Percentiles rank a stretch among this genome's conserved stretches.
Conservation (phyloP, 106 monocot species). For the Dioscorea alata region DNA sequence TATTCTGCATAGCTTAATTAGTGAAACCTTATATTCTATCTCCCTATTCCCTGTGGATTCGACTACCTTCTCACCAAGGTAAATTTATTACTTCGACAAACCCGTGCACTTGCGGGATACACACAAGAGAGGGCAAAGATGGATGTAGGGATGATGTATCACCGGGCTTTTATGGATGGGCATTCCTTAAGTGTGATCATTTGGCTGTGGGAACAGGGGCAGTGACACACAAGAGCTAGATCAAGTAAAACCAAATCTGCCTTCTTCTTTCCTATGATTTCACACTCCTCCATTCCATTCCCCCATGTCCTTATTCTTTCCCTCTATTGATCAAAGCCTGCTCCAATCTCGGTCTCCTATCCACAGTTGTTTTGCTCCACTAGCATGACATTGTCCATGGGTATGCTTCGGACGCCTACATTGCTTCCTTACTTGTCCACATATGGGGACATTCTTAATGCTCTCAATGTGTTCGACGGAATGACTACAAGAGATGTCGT, state of each 20-base stretch:
- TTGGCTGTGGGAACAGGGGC: too few relatives aligned
- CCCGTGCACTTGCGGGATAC: too few relatives aligned
- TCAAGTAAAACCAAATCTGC: not conserved
- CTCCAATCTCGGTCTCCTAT: conserved; percentile 11
- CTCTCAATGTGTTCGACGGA: conserved; percentile 46
- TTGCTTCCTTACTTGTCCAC: conserved; percentile 56
- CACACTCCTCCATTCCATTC: not conserved
- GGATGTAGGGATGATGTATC: too few relatives aligned
- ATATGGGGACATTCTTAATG: conserved; percentile 4
- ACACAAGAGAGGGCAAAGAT: too few relatives aligned
- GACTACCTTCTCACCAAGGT: too few relatives aligned
- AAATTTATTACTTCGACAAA: too few relatives aligned
- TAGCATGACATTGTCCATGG: conserved; percentile 33
- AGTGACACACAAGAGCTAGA: too few relatives aligned
- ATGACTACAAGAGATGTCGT: conserved; percentile 35
- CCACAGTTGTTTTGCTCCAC: conserved; percentile 37
- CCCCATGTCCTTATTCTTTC: conserved; percentile 14
- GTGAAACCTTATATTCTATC: too few relatives aligned
- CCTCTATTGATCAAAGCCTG: conserved; percentile 29
- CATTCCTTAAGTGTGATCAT: too few relatives aligned
- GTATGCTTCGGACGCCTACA: conserved; percentile 23
- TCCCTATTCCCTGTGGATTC: too few relatives aligned
- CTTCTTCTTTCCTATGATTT: not conserved
- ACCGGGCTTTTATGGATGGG: too few relatives aligned
- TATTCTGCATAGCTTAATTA: too few relatives aligned